Percentiles rank a stretch among this genome's conserved stretches.
These are phyloP conservation scores for Ustilago xerochloae DNA, from an alignment of 1,284 basidiomycete species.

Conservation along the genomic window DNA sequence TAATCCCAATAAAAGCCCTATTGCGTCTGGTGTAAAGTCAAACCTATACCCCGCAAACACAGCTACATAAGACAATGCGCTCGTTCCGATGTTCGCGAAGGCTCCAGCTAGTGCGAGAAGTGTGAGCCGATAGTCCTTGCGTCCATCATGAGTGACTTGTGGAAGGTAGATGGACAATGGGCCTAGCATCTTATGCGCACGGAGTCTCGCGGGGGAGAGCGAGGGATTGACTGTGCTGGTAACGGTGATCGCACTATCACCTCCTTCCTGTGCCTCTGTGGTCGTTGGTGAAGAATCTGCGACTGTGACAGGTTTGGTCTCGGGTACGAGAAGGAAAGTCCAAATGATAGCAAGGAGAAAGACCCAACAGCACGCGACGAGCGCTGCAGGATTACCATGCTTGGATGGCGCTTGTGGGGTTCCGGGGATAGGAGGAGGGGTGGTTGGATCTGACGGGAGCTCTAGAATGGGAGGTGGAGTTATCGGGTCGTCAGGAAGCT, in stretches of 20 bases:
- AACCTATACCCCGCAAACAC: conserved; percentile 47
- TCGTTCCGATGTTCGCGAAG: conserved; percentile 41
- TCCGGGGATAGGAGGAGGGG: conserved; percentile 24
- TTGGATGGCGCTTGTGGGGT: conserved; percentile 23
- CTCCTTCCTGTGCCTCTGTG: background rate
- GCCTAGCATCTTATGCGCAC: conserved; percentile 26
- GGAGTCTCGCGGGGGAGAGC: conserved; percentile 14
- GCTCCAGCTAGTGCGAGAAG: conserved; percentile 38
- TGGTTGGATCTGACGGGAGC: conserved; percentile 27
- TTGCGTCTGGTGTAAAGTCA: conserved; percentile 45
- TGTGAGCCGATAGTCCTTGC: conserved; percentile 44
- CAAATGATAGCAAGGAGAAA: conserved; percentile 37
- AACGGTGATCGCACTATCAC: background rate
- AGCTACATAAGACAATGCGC: conserved; percentile 33
- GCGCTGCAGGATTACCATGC: conserved; percentile 46
- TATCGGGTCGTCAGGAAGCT: conserved; percentile 29
- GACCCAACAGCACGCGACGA: conserved; percentile 34
- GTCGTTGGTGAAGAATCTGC: background rate
- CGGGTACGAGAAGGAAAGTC: conserved; percentile 31
- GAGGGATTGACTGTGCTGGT: background rate
- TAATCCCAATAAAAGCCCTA: conserved; percentile 33
- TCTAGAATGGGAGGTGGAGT: conserved; percentile 16
- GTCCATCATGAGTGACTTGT: conserved; percentile 22
- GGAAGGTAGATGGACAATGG: conserved; percentile 43
- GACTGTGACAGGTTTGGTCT: conserved; percentile 27